Evolutionary conservation across 2,329 filamentous ascomycete species (phyloP).

Genomic region (Ceratocystis eucalypticola): DNA sequence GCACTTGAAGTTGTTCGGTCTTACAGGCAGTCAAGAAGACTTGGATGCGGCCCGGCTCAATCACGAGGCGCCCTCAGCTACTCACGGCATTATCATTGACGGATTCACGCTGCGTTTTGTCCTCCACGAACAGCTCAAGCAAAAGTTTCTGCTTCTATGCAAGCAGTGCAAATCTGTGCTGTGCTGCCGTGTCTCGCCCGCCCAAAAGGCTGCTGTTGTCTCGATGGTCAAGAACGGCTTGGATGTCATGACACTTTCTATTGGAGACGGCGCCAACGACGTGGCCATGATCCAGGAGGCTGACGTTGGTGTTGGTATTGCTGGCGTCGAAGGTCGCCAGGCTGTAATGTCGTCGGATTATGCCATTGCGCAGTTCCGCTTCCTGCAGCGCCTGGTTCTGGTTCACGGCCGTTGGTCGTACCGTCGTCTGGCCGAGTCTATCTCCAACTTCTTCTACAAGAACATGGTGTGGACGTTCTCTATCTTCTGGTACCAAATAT

Average conservation of each 20-base stretch:
- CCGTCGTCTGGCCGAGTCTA: constrained; percentile 77
- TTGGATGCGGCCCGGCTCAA: constrained; percentile 64
- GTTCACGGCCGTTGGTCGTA: constrained; percentile 97
- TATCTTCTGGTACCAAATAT: constrained; percentile 96
- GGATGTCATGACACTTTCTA: constrained; percentile 88
- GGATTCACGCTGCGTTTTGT: constrained; percentile 86
- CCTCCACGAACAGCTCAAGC: constrained; percentile 66
- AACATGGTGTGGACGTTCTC: constrained; percentile 96
- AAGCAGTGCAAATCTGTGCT: constrained; percentile 95
- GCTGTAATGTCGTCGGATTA: constrained; percentile 96
- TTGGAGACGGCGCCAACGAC: constrained; percentile 79
- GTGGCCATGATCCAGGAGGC: constrained; percentile 97
- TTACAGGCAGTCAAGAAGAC: constrained; percentile 77
- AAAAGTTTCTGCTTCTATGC: constrained; percentile 88
- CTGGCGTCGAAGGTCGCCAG: constrained; percentile 80
- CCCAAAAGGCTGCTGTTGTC: constrained; percentile 95
- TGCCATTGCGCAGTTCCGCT: constrained; percentile 87
- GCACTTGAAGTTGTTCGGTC: constrained; percentile 56
- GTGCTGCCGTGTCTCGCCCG: constrained; percentile 92
- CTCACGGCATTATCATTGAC: constrained; percentile 87
- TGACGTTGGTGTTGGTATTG: constrained; percentile 91
- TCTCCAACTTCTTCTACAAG: constrained; percentile 99
- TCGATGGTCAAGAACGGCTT: constrained; percentile 88
- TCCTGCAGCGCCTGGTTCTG: constrained; percentile 68
- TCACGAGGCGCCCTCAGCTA: constrained; percentile 74